Conservation (phyloP, 2,329 filamentous ascomycete genomes). For the Diplodia intermedia region DNA sequence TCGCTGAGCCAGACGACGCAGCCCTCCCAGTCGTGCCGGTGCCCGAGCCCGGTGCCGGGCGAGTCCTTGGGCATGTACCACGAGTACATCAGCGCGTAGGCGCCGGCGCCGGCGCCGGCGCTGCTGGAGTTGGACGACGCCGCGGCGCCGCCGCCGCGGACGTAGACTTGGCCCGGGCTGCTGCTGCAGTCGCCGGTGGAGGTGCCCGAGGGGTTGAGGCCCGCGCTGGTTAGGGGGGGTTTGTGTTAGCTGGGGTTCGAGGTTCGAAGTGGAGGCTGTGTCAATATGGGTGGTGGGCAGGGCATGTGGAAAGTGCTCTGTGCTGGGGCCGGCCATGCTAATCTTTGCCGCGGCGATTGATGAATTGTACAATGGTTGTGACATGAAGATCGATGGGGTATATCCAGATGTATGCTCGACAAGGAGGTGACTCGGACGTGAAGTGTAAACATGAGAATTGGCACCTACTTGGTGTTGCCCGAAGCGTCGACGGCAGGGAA, state of each 20-base stretch:
- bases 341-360: no score
- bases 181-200: constrained; percentile 51
- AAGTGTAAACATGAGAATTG: no score
- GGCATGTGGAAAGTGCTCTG: no score
- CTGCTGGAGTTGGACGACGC: constrained; percentile 48
- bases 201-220: constrained; percentile 52
- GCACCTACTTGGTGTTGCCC: constrained; percentile 63
- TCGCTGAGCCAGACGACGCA: constrained; percentile 58
- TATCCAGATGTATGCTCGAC: no score
- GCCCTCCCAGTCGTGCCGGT: constrained; percentile 65
- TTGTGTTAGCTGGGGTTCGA: not conserved
- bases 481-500: constrained; percentile 66
- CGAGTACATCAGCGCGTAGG: constrained; percentile 61
- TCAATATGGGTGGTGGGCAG: no score
- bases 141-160: constrained; percentile 49
- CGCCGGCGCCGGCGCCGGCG: no score
- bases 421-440: no score
- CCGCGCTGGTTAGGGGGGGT: constrained; percentile 46
- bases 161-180: constrained; percentile 60
- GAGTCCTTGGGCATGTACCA: constrained; percentile 62
- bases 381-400: no score
- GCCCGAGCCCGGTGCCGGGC: constrained; percentile 54
- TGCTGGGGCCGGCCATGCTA: no score
- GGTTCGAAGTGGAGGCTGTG: not conserved
- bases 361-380: no score